Evolutionary conservation across 345 rosid genomes (phyloP).

Genomic region (Litchi chinensis): DNA sequence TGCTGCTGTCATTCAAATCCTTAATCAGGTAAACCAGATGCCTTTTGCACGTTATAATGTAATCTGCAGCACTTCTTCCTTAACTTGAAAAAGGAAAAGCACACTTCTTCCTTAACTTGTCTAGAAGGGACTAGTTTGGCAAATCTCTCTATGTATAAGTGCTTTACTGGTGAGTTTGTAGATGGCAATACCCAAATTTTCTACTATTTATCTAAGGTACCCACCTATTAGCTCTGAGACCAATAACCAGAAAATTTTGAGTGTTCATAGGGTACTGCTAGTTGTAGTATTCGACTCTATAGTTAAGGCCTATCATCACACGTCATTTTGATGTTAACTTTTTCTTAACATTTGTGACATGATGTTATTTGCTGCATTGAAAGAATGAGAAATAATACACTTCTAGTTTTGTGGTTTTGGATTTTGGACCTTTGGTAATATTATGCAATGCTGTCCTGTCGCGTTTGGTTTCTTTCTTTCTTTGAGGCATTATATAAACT

Average conservation of each 20-base stretch:
- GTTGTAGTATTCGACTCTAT: neutral
- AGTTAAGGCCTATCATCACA: neutral
- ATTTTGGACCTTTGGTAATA: slow-evolving; percentile 2
- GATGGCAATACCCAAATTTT: neutral
- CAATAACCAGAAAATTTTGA: neutral
- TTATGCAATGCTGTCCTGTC: neutral
- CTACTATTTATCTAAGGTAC: neutral
- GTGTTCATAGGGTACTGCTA: neutral
- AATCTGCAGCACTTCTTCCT: neutral
- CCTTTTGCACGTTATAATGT: neutral
- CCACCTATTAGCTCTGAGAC: neutral
- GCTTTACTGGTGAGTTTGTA: neutral
- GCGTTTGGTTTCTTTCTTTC: neutral
- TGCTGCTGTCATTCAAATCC: slow-evolving; percentile 60
- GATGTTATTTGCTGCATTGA: neutral
- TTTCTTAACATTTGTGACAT: neutral
- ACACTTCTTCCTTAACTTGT: no score
- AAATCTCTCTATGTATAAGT: neutral
- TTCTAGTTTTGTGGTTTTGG: neutral
- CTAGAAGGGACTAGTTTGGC: neutral
- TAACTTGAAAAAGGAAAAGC: neutral
- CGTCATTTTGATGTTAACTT: neutral
- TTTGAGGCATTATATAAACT: neutral
- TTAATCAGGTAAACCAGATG: slow-evolving; percentile 52
- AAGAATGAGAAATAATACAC: neutral